phyloP scores from a whole-genome alignment of 257 asterid species.

The Henckelia pumila region DNA sequence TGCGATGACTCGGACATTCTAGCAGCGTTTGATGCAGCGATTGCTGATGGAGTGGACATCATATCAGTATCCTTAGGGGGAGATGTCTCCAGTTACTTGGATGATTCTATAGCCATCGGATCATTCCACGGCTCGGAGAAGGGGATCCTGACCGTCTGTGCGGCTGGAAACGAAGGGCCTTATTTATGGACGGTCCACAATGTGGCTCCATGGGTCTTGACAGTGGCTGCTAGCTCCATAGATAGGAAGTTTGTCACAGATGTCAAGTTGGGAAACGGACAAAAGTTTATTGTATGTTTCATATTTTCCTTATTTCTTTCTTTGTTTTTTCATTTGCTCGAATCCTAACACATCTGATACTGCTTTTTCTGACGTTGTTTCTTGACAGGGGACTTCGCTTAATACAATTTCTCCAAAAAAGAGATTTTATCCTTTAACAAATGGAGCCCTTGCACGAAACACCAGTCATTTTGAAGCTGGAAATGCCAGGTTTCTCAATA shows the following conservation, averaged over 20 bases:
- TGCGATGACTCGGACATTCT: slow-evolving; percentile 51
- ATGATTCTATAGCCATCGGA: slow-evolving; percentile 62
- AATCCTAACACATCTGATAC: neutral
- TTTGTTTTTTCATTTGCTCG: neutral
- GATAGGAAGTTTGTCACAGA: slow-evolving; percentile 49
- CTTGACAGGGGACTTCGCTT: slow-evolving; percentile 50
- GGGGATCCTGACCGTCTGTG: slow-evolving; percentile 51
- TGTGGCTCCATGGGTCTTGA: slow-evolving; percentile 65
- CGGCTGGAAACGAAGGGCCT: slow-evolving; percentile 67
- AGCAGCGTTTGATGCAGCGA: slow-evolving; percentile 74
- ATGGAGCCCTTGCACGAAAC: slow-evolving; percentile 46
- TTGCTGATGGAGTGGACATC: slow-evolving; percentile 69
- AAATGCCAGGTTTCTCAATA: slow-evolving; percentile 44
- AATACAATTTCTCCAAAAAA: slow-evolving; percentile 42
- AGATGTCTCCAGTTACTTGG: slow-evolving; percentile 22
- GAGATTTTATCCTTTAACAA: slow-evolving; percentile 42
- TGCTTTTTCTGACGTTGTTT: neutral
- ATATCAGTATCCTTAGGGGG: slow-evolving; percentile 74
- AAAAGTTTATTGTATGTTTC: slow-evolving; percentile 33
- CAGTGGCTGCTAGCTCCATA: slow-evolving; percentile 60
- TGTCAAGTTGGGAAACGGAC: slow-evolving; percentile 49
- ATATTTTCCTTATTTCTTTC: neutral
- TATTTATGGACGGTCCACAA: slow-evolving; percentile 30
- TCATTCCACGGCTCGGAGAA: slow-evolving; percentile 52
- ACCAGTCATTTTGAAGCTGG: slow-evolving; percentile 6